Evolutionary conservation across 2,329 filamentous ascomycete genomes (phyloP).

Genomic region (Plectosphaerella plurivora): DNA sequence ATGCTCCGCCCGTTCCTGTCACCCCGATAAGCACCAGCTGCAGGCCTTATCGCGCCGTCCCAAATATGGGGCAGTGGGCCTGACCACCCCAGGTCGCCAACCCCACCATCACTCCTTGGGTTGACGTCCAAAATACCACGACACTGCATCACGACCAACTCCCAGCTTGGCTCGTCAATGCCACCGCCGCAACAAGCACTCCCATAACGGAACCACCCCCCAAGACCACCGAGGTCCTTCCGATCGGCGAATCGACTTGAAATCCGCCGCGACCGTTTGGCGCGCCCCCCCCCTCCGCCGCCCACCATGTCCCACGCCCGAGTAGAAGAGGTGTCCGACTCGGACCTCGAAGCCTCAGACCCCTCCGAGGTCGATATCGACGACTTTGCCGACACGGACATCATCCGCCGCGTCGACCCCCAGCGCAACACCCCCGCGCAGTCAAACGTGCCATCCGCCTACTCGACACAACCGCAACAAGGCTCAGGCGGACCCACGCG

Average conservation of each 20-base stretch:
- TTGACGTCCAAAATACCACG: neutral
- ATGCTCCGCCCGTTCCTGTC: too few species aligned
- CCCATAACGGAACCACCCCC: neutral
- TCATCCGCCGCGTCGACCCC: slow-evolving; percentile 40
- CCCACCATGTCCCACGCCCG: slow-evolving; percentile 73
- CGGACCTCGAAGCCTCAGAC: slow-evolving; percentile 67
- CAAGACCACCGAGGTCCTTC: neutral
- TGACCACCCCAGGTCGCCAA: neutral
- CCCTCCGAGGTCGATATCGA: slow-evolving; percentile 82
- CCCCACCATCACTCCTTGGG: slow-evolving; percentile 1
- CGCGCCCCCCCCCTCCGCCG: neutral
- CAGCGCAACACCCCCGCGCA: slow-evolving; percentile 22
- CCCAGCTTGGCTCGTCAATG: neutral
- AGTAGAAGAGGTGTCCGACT: slow-evolving; percentile 89
- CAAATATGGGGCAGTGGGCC: neutral
- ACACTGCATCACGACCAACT: neutral
- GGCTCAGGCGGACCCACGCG: slow-evolving; percentile 21
- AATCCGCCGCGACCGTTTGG: too few species aligned
- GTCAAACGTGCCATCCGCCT: slow-evolving; percentile 22
- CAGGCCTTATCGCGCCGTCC: neutral
- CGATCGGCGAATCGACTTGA: too few species aligned
- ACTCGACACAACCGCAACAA: slow-evolving; percentile 27
- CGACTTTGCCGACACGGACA: slow-evolving; percentile 55
- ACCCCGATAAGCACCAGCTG: too few species aligned
- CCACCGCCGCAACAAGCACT: slow-evolving; percentile 3